Evolutionary conservation across 2,329 filamentous ascomycete species (phyloP).

Genomic region (Colletotrichum endophyticum): DNA sequence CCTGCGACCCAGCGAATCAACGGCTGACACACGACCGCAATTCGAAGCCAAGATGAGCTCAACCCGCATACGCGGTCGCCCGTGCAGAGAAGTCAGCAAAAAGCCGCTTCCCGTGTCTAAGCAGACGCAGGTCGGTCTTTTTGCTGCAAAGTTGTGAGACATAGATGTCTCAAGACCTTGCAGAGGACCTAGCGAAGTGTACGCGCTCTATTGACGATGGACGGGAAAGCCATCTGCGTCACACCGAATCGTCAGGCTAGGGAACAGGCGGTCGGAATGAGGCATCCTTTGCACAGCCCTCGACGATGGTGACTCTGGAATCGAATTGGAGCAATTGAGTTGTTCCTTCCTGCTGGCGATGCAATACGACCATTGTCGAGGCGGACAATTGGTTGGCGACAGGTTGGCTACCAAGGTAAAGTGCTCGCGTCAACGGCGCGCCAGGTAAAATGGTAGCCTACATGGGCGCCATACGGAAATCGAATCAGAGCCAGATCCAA

Average conservation of each 20-base stretch:
- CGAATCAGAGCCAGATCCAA: not conserved
- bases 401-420: not conserved
- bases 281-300: not conserved
- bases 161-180: not conserved
- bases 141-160: constrained; percentile 1
- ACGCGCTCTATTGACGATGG: not conserved
- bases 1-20: constrained; percentile 18
- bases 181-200: not conserved
- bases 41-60: constrained; percentile 7
- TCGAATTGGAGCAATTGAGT: not conserved
- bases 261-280: not conserved
- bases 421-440: not conserved
- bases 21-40: constrained; percentile 15
- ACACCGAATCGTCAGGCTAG: not conserved
- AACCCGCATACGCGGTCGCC: not conserved
- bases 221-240: not conserved
- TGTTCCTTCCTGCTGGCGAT: not conserved
- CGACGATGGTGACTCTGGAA: not conserved
- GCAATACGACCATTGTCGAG: not conserved
- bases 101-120: not conserved
- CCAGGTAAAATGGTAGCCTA: not conserved
- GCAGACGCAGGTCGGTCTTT: constrained; percentile 1
- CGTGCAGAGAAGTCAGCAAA: not conserved
- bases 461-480: not conserved
- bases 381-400: not conserved